Percentiles rank a stretch among this genome's conserved stretches.
phyloP scores from a whole-genome alignment of 2,329 filamentous ascomycete genomes.

The Metarhizium guizhouense region DNA sequence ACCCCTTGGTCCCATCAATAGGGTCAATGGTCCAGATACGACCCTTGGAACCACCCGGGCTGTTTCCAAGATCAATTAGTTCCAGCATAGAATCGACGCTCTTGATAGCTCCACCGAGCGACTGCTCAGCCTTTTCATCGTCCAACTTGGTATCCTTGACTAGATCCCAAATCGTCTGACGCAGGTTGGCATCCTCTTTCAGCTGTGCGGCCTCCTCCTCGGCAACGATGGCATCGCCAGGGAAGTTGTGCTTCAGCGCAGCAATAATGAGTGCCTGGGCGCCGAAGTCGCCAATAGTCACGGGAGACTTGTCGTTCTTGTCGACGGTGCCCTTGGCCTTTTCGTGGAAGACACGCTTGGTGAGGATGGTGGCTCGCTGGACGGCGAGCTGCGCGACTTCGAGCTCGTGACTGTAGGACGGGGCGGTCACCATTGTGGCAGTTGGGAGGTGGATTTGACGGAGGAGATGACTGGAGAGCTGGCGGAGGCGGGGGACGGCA shows the following conservation, averaged over 20 bases:
- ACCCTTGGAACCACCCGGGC: constrained; percentile 61
- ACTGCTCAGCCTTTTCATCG: constrained; percentile 47
- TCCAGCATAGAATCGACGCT: constrained; percentile 58
- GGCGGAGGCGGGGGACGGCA: constrained; percentile 17
- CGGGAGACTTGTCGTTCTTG: constrained; percentile 92
- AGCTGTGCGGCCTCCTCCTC: constrained; percentile 87
- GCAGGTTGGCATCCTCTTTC: constrained; percentile 59
- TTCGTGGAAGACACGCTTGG: constrained; percentile 54
- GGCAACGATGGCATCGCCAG: constrained; percentile 80
- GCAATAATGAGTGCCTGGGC: constrained; percentile 94
- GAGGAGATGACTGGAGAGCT: constrained; percentile 8
- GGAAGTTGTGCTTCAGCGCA: constrained; percentile 84
- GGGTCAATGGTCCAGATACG: constrained; percentile 95
- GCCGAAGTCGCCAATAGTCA: constrained; percentile 96
- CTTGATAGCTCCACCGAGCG: constrained; percentile 58
- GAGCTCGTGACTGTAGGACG: constrained; percentile 67
- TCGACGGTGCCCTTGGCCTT: constrained; percentile 85
- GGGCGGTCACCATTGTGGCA: constrained; percentile 23
- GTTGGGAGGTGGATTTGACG: constrained; percentile 7
- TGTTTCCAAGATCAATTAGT: constrained; percentile 59
- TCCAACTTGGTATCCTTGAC: constrained; percentile 64
- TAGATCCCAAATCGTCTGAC: constrained; percentile 68
- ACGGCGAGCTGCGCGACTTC: constrained; percentile 80
- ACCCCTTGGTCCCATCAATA: constrained; percentile 96
- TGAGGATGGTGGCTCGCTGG: constrained; percentile 58